Percentiles rank a stretch among this genome's conserved stretches.
These are phyloP conservation scores for Candida methanosorbosa DNA, from an alignment of 805 yeast species.

Conservation along the genomic window DNA sequence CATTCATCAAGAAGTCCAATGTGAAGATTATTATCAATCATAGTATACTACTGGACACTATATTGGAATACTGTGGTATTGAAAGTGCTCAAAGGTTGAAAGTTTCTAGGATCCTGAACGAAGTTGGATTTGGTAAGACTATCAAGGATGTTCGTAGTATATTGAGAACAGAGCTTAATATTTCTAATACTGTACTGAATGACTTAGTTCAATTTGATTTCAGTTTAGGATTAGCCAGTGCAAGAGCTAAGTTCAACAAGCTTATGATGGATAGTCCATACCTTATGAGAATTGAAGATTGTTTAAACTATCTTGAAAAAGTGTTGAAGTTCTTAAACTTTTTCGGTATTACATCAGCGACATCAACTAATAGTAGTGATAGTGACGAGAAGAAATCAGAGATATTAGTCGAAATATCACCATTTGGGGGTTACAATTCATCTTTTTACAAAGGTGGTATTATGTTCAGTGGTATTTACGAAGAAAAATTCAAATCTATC, in stretches of 20 bases:
- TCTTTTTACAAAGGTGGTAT: slow-evolving; percentile 72
- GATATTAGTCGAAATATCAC: slow-evolving; percentile 49
- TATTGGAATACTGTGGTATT: slow-evolving; percentile 75
- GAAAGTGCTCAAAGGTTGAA: slow-evolving; percentile 64
- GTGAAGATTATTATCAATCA: slow-evolving; percentile 68
- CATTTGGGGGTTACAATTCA: slow-evolving; percentile 76
- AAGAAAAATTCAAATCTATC: slow-evolving; percentile 41
- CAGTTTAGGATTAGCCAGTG: slow-evolving; percentile 55
- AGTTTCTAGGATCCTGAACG: slow-evolving; percentile 67
- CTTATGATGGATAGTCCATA: slow-evolving; percentile 69
- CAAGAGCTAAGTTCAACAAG: slow-evolving; percentile 53
- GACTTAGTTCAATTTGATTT: slow-evolving; percentile 80
- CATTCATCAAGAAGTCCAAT: slow-evolving; percentile 52
- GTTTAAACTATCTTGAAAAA: slow-evolving; percentile 50
- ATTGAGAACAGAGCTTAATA: slow-evolving; percentile 56
- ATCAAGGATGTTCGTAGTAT: slow-evolving; percentile 44
- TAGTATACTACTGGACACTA: slow-evolving; percentile 64
- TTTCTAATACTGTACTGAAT: slow-evolving; percentile 74
- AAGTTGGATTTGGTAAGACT: slow-evolving; percentile 60
- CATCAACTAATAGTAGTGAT: slow-evolving; percentile 2
- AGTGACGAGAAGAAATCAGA: slow-evolving; percentile 20
- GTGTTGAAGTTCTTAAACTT: slow-evolving; percentile 46
- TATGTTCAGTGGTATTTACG: slow-evolving; percentile 81
- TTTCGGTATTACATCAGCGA: slow-evolving; percentile 38
- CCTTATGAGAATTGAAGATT: slow-evolving; percentile 50